A percentile compares a stretch with the other conserved stretches of the same genome.
These are phyloP conservation scores for Ceratocystis cubensis DNA, from an alignment of 2,329 filamentous ascomycete species.

Conservation along the genomic window DNA sequence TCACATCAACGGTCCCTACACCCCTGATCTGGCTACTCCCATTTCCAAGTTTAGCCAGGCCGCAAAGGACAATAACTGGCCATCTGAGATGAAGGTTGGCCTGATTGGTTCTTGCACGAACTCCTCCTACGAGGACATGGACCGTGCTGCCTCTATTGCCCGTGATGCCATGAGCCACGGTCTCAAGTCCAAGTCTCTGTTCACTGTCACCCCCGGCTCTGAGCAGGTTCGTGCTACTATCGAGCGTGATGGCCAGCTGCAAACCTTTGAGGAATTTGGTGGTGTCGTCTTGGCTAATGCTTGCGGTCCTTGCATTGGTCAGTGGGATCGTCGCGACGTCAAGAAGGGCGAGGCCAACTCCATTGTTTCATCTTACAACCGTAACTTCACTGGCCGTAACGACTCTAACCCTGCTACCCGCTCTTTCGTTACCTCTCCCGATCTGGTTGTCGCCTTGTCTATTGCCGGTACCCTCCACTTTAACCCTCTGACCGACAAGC, in stretches of 20 bases:
- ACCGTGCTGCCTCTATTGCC: slow-evolving; percentile 79
- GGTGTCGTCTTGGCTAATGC: slow-evolving; percentile 92
- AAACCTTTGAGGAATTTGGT: slow-evolving; percentile 93
- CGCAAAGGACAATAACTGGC: slow-evolving; percentile 91
- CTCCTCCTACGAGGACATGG: slow-evolving; percentile 78
- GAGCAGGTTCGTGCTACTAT: slow-evolving; percentile 96
- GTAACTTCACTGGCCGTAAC: slow-evolving; percentile 98
- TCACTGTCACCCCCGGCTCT: slow-evolving; percentile 90
- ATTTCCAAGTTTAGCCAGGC: slow-evolving; percentile 96
- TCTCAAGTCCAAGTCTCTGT: slow-evolving; percentile 82
- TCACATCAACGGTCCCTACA: slow-evolving; percentile 98
- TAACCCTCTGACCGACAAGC: slow-evolving; percentile 83
- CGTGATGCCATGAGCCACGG: slow-evolving; percentile 84
- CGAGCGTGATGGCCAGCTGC: slow-evolving; percentile 74
- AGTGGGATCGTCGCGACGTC: slow-evolving; percentile 89
- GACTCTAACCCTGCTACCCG: slow-evolving; percentile 91
- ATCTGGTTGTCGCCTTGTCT: slow-evolving; percentile 75
- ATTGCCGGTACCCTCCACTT: slow-evolving; percentile 79
- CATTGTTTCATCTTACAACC: slow-evolving; percentile 98
- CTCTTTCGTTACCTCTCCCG: slow-evolving; percentile 83
- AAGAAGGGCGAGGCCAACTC: slow-evolving; percentile 94
- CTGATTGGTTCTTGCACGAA: slow-evolving; percentile 98
- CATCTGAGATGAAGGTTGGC: slow-evolving; percentile 89
- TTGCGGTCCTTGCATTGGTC: slow-evolving; percentile 83
- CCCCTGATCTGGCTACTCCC: slow-evolving; percentile 90